Evolutionary conservation across 2,329 filamentous ascomycete genomes (phyloP), one percentile per base, ranked within the genome.

Genomic region (Blastomyces emzantsi): DNA sequence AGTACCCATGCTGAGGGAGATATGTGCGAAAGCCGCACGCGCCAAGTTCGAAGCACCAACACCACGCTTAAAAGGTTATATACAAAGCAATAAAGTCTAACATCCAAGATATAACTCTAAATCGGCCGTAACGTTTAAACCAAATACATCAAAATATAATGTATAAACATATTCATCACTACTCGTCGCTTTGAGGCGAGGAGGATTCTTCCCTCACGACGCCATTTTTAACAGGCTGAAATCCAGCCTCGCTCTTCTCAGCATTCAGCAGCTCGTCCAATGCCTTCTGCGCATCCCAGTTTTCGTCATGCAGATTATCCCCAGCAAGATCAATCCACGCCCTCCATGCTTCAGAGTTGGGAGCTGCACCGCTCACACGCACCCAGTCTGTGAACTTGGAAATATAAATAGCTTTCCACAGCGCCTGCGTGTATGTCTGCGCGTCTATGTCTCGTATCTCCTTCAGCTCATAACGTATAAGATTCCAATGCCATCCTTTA

Each of bases 371-470:
- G 59, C 78, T 80, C 51, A 78, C 75, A 63, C 75, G 73, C 2
- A 83, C 80, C 85, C 85, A 87, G 3, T 78, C 79, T 0, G 76
- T 81, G 30, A 75, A 74, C 68, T 77, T 72, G 0, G 83, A 85
- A 68, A 83, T 81, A 15, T 80, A 77, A 57, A 87, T 84, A 1
- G 82, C 83, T 66, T 79, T 84, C 84, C 84, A 86, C 63, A 86
- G 72, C 1, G 82, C 84, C 19, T 81, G 73, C 0, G 84, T 87
- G 67, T 81, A 86, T 63, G 78, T 82, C 8, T 78, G 76, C 15
- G 49, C 73, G 3, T 62, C 81, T 65, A 0, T 80, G 79, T 36
- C 77, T 0, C 79, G 82, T 3, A 79, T 67, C 39, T 81, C 76
- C 7, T 66, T 55, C 60, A 76, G 76, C 0, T 76, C 65, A 69